Percentiles rank a stretch among this genome's conserved stretches.
These are phyloP conservation scores for Evernia prunastri DNA, from an alignment of 495 filamentous ascomycete species.

Conservation along the genomic window DNA sequence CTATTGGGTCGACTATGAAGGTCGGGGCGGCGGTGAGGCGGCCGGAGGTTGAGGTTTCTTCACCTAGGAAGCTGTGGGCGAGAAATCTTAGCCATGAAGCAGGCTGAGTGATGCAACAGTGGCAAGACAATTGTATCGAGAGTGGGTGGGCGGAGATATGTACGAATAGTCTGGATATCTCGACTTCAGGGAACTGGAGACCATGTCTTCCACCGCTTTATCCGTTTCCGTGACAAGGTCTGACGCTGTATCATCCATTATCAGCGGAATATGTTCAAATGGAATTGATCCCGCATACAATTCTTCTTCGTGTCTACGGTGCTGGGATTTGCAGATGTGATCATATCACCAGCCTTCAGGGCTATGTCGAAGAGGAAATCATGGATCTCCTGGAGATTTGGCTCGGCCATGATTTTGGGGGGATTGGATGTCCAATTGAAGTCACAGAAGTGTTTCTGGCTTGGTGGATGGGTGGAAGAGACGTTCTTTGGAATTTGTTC, in stretches of 20 bases:
- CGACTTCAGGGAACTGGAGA: conserved; percentile 48
- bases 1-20: conserved; percentile 78
- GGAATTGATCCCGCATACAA: conserved; percentile 45
- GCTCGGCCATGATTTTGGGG: conserved; percentile 7
- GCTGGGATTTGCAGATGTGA: conserved; percentile 64
- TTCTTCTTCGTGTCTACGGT: conserved; percentile 75
- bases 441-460: too few species aligned
- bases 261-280: neutral
- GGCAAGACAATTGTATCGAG: neutral
- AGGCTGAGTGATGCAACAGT: conserved; percentile 18
- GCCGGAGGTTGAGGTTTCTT: conserved; percentile 68
- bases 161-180: conserved; percentile 54
- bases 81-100: neutral
- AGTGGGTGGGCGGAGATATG: neutral
- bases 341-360: conserved; percentile 72
- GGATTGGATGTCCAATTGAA: too few species aligned
- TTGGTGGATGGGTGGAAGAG: neutral
- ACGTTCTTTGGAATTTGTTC: neutral
- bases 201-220: conserved; percentile 64
- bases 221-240: conserved; percentile 81
- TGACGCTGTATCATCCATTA: conserved; percentile 41
- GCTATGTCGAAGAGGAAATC: conserved; percentile 71
- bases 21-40: conserved; percentile 57
- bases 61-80: conserved; percentile 53
- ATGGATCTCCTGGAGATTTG: conserved; percentile 71